Conservation (phyloP, 1,284 basidiomycete species). For the Fomitopsis pinicola region DNA sequence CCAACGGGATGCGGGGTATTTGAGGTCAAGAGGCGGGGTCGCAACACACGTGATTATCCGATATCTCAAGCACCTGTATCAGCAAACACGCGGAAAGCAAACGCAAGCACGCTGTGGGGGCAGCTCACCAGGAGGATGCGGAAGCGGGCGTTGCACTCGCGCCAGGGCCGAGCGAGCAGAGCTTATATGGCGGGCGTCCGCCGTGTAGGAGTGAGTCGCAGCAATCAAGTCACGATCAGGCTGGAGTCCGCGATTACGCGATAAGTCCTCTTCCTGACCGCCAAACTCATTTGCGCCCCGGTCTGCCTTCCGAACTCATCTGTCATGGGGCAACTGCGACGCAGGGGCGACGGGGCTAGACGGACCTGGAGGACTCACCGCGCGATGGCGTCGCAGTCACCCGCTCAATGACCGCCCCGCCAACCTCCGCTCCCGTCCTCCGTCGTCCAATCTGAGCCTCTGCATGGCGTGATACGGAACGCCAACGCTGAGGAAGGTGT, state of each 20-base stretch:
- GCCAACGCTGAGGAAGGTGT: too few relatives aligned
- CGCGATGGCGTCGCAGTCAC: background rate
- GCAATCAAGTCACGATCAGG: constrained; percentile 4
- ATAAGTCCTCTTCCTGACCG: background rate
- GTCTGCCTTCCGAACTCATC: background rate
- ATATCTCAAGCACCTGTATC: background rate
- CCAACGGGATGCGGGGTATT: background rate
- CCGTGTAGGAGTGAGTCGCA: background rate
- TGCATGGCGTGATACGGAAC: too few relatives aligned
- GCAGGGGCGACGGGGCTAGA: constrained; percentile 4
- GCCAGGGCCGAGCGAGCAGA: background rate
- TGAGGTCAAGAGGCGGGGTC: background rate
- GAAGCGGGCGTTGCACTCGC: background rate
- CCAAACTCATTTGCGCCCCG: background rate
- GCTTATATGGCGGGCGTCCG: constrained; percentile 3
- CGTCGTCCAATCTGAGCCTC: background rate
- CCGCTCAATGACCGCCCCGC: constrained; percentile 9
- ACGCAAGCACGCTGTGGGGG: background rate
- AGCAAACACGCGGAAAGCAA: background rate
- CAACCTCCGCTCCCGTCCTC: background rate
- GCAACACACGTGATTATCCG: constrained; percentile 3
- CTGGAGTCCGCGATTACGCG: constrained; percentile 6
- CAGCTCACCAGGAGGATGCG: background rate
- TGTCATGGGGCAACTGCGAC: constrained; percentile 1
- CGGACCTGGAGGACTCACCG: background rate